Conservation (phyloP, 2,329 filamentous ascomycete genomes). For the Neonectria faginata region DNA sequence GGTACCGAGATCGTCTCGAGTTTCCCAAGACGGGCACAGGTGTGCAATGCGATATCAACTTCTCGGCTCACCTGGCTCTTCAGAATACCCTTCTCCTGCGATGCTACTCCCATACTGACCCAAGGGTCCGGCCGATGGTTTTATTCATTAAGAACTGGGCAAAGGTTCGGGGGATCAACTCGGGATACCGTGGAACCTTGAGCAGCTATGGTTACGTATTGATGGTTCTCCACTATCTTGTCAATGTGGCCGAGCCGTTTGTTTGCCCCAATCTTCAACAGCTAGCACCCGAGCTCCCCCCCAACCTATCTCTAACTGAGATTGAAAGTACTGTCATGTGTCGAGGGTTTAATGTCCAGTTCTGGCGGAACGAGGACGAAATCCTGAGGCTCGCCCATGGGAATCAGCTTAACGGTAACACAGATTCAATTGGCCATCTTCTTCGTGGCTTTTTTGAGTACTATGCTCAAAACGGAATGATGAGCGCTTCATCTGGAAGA, state of each 20-base stretch:
- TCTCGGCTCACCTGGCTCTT: slow-evolving; percentile 83
- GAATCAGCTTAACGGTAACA: slow-evolving; percentile 74
- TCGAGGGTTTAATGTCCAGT: slow-evolving; percentile 77
- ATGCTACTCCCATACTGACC: slow-evolving; percentile 84
- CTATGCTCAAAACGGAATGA: slow-evolving; percentile 72
- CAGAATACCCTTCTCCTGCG: slow-evolving; percentile 86
- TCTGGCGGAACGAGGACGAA: slow-evolving; percentile 80
- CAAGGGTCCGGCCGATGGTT: slow-evolving; percentile 80
- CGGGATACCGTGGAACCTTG: slow-evolving; percentile 84
- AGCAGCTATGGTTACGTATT: slow-evolving; percentile 92
- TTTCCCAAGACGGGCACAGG: slow-evolving; percentile 82
- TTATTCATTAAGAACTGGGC: slow-evolving; percentile 94
- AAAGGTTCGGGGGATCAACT: slow-evolving; percentile 86
- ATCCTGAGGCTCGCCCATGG: slow-evolving; percentile 71
- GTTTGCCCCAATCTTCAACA: slow-evolving; percentile 86
- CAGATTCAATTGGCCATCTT: slow-evolving; percentile 75
- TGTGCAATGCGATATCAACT: slow-evolving; percentile 94
- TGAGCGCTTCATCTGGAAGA: slow-evolving; percentile 62
- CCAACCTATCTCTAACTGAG: slow-evolving; percentile 42
- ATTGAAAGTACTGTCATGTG: slow-evolving; percentile 53
- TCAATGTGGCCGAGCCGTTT: slow-evolving; percentile 83
- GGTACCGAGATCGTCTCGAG: slow-evolving; percentile 73
- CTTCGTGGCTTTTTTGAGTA: slow-evolving; percentile 91
- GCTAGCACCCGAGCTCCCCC: slow-evolving; percentile 58
- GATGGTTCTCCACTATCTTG: slow-evolving; percentile 91